phyloP scores from a whole-genome alignment of 1,284 basidiomycete species.

The Stereum hirsutum region DNA sequence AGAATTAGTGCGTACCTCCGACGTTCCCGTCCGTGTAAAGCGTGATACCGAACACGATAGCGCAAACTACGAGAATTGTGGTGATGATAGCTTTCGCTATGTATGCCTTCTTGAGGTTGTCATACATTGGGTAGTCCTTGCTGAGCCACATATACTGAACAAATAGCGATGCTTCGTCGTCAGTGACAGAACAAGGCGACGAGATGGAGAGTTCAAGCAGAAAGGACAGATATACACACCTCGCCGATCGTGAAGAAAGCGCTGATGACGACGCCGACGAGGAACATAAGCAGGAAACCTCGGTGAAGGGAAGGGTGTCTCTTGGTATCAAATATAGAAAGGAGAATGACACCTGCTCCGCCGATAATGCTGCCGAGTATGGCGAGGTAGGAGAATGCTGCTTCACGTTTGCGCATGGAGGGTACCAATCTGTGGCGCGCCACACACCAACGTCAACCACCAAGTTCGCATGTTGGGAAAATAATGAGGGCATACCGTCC shows the following conservation, averaged over 20 bases:
- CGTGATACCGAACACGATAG: conserved; percentile 50
- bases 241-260: conserved; percentile 68
- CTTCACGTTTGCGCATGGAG: conserved; percentile 47
- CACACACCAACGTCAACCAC: conserved; percentile 1
- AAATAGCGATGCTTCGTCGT: too few relatives aligned
- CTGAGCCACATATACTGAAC: conserved; percentile 60
- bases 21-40: conserved; percentile 35
- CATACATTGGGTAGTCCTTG: conserved; percentile 37
- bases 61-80: conserved; percentile 42
- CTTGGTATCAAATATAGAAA: conserved; percentile 19
- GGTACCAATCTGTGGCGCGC: conserved; percentile 38
- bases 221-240: conserved; percentile 24
- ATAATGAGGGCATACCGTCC: conserved; percentile 33
- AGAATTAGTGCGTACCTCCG: conserved; percentile 32
- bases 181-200: not conserved
- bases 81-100: conserved; percentile 53
- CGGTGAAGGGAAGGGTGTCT: conserved; percentile 14
- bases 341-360: conserved; percentile 36
- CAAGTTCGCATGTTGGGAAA: not conserved
- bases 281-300: conserved; percentile 20
- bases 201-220: not conserved
- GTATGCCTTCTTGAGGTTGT: conserved; percentile 47
- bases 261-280: conserved; percentile 40
- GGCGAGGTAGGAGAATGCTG: conserved; percentile 42
- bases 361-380: conserved; percentile 54